Evolutionary conservation across 2,329 filamentous ascomycete species (phyloP), one percentile per base, ranked within the genome.

Genomic region (Aureobasidium melanogenum): DNA sequence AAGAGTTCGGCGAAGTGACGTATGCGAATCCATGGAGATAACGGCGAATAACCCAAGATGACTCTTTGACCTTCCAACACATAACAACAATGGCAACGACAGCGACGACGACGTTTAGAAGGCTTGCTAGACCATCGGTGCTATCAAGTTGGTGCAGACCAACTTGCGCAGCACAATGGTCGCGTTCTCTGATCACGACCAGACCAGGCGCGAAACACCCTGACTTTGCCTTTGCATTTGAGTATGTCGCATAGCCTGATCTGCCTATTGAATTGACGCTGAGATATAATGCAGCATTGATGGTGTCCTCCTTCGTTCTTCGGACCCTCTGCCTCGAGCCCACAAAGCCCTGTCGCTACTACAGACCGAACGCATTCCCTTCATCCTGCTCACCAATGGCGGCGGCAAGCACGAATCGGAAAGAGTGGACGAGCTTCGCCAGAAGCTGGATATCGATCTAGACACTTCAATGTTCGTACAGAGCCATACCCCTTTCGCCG

Each of bases 341-440:
- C 79, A 84, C 1, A 81, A 89, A 69, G 83, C 91, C 15, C 82
- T 99, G 22, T 77, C 79, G 32, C 87, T 85, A 69, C 85, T 97
- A 22, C 85, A 91, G 67, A 76, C 81, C 50, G 82, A 91, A 69
- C 80, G 83, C 50, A 90, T 97, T 48, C 92, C 92, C 14, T 97
- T 96, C 76, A 93, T 99, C 69, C 84, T 99, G 36, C 81, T 99
- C 64, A 99, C 94, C 63, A 99, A 99, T 75, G 94, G 94, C 67
- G 94, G 94, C 44, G 94, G 94, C 62, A 91, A 88, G 70, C 84
- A 86, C 64, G 93, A 97, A 75, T 78, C 78, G 2, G 86, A 88
- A 62, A 84, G 90, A 19, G 87, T 91, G 32, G 77, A 78, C 8
- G 87, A 92, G 63, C 79, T 95, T 58, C 86, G 83, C 66, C 72